Conservation (phyloP, 495 filamentous ascomycete species). For the Aspergillus cavernicola region DNA sequence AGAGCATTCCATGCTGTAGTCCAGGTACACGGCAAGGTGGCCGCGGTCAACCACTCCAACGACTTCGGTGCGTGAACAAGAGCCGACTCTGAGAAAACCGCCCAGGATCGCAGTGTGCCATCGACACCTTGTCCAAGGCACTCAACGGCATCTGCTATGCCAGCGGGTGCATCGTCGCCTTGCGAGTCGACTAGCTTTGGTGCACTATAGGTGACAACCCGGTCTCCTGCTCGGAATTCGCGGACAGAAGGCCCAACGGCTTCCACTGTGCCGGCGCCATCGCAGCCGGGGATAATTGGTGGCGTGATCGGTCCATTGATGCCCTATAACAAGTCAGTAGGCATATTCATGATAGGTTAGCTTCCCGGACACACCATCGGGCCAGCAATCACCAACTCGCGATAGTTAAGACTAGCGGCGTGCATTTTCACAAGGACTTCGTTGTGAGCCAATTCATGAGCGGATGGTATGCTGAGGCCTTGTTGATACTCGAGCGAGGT, state of each 20-base stretch:
- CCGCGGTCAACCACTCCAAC: constrained; percentile 52
- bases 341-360: neutral
- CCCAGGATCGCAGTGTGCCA: constrained; percentile 39
- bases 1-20: constrained; percentile 72
- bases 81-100: constrained; percentile 55
- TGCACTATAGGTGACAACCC: constrained; percentile 9
- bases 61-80: constrained; percentile 55
- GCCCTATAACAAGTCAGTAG: neutral
- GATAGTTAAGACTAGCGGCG: constrained; percentile 23
- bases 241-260: constrained; percentile 12
- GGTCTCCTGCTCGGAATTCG: constrained; percentile 13
- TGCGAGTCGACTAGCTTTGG: constrained; percentile 3
- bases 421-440: constrained; percentile 28
- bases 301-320: constrained; percentile 7
- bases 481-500: constrained; percentile 17
- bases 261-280: constrained; percentile 4
- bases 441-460: constrained; percentile 14
- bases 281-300: constrained; percentile 4
- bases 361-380: constrained; percentile 1
- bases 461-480: constrained; percentile 15
- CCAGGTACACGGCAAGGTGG: constrained; percentile 61
- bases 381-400: constrained; percentile 17
- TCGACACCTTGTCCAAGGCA: constrained; percentile 14
- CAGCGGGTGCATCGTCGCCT: constrained; percentile 11
- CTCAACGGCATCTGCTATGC: neutral